Base-by-base conservation (phyloP, 1,284 basidiomycete genomes). In the Fomitopsis pinicola region DNA sequence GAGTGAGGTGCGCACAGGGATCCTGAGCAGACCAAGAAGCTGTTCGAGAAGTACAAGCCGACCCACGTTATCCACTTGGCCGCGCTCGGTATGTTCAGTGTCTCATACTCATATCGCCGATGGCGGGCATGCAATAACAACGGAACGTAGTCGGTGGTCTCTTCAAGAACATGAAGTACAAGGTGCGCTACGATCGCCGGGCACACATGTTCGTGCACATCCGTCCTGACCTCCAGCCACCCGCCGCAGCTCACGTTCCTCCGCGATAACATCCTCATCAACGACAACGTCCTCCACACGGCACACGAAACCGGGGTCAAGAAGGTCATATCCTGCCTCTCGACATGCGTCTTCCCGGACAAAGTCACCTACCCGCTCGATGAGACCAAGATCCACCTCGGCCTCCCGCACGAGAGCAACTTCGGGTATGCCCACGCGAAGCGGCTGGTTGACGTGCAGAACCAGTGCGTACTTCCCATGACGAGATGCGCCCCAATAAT, bases 391-490 rank as follows among this genome's bases (percentile, higher is more conserved):
- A 88, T 97, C 61, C 94, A 97, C 75, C 81, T 83, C 42, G 94
- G 94, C 8, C 90, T 91, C 38, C 94, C 94, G 5, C 94, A 96
- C 71, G 80, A 88, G 62, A 92, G 89, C 67, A 96, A 96, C 80
- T 95, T 93, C 76, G 94, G 94, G 17, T 97, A 97, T 68, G 90
- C 94, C 1, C 89, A 96, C 68, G 93, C 92, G 42, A 97, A 97
- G 77, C 82, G 94, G 19, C 83, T 96, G 80, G 92, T 97, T 2
- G 94, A 96, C 72, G 86, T 95, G 2, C 91, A 94, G 72, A 96
- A 96, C 72, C 92, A 90, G 93, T 95, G 64, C 60, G 87, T 71
- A 35, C 50, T 50, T 33, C 30, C 33, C 46, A 26, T 30, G 8
- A 6, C 28, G 6, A 6, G 30, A 2, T 50, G 3, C 8, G 10